A percentile compares a stretch with the other conserved stretches of the same genome.
Conservation (phyloP, 2,329 filamentous ascomycete genomes). For the Aspergillus sp. region DNA sequence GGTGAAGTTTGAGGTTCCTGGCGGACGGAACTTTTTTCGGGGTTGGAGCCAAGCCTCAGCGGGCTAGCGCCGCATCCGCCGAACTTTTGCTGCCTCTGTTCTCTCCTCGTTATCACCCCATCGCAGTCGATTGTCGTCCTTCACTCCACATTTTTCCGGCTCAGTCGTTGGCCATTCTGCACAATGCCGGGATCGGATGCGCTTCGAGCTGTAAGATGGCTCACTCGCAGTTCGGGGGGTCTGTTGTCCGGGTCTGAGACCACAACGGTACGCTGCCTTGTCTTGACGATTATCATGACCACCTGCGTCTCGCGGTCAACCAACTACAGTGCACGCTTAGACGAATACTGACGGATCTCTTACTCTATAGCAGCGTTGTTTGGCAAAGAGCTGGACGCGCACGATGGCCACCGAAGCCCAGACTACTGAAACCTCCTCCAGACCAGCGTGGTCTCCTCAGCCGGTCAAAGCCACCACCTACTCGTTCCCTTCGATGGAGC, state of each 20-base stretch:
- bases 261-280: constrained; percentile 30
- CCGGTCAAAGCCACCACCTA: constrained; percentile 83
- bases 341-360: constrained; percentile 21
- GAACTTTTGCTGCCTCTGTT: constrained; percentile 29
- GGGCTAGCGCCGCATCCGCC: constrained; percentile 29
- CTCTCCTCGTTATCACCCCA: constrained; percentile 3
- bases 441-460: constrained; percentile 41
- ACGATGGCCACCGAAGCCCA: constrained; percentile 51
- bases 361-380: constrained; percentile 39
- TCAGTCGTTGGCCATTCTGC: neutral
- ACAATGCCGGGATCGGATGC: constrained; percentile 37
- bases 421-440: constrained; percentile 29
- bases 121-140: neutral
- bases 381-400: constrained; percentile 38
- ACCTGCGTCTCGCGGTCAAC: constrained; percentile 2
- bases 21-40: constrained; percentile 38
- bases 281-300: neutral
- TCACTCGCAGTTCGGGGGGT: constrained; percentile 35
- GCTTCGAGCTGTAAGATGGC: constrained; percentile 36
- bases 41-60: constrained; percentile 31
- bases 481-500: constrained; percentile 85
- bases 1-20: constrained; percentile 13
- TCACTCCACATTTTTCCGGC: neutral
- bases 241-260: constrained; percentile 33
- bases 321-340: constrained; percentile 3